A percentile compares a stretch with the other conserved stretches of the same genome.
phyloP scores from a whole-genome alignment of 257 asterid genomes.

The Coffea canephora region DNA sequence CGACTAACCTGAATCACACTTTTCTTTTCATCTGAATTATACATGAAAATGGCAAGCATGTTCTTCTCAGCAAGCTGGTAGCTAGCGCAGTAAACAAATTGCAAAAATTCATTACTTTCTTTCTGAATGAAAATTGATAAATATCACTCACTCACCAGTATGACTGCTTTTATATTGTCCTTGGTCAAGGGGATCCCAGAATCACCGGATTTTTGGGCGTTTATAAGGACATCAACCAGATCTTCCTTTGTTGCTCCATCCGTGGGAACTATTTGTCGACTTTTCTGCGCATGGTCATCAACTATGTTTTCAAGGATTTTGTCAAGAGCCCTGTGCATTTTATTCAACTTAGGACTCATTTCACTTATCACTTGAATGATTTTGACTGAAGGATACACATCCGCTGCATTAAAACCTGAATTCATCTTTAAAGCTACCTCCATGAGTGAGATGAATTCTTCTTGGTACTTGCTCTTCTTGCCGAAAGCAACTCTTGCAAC shows the following conservation, averaged over 20 bases:
- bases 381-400: slow-evolving; percentile 32
- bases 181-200: slow-evolving; percentile 24
- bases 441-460: slow-evolving; percentile 9
- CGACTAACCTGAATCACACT: too few species aligned
- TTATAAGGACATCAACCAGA: background rate
- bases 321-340: slow-evolving; percentile 24
- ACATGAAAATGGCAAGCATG: background rate
- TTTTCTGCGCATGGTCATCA: slow-evolving; percentile 28
- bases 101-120: background rate
- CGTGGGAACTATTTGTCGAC: background rate
- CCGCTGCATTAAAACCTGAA: slow-evolving; percentile 28
- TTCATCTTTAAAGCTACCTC: slow-evolving; percentile 14
- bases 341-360: slow-evolving; percentile 7
- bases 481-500: slow-evolving; percentile 35
- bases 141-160: slow-evolving; percentile 21
- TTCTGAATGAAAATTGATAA: background rate
- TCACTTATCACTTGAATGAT: slow-evolving; percentile 18
- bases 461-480: slow-evolving; percentile 13
- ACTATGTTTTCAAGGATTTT: slow-evolving; percentile 26
- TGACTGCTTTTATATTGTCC: slow-evolving; percentile 30
- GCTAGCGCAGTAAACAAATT: background rate
- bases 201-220: slow-evolving; percentile 9
- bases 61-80: background rate
- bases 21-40: too few species aligned
- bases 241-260: background rate